Conservation (phyloP, 176 grass and related monocot species). For the Canna indica region DNA sequence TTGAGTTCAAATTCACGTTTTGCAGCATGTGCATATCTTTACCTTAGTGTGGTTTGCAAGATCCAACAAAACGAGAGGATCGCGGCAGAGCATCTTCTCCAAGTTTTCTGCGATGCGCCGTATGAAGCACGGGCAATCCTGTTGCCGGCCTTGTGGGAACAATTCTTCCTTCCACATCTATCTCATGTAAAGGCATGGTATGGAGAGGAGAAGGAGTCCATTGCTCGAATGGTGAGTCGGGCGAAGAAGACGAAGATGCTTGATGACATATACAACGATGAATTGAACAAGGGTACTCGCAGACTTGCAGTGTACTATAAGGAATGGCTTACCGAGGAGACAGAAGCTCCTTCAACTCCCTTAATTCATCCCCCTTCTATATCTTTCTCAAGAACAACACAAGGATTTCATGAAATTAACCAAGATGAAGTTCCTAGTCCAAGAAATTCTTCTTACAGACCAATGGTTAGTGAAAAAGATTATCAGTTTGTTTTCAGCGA, state of each 20-base stretch:
- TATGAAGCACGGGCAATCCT: slow-evolving; percentile 33
- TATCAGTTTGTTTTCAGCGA: slow-evolving; percentile 6
- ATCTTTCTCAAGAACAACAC: slow-evolving; percentile 15
- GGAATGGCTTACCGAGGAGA: slow-evolving; percentile 64
- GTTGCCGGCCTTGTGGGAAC: slow-evolving; percentile 51
- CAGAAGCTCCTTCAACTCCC: slow-evolving; percentile 24
- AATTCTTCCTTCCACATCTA: slow-evolving; percentile 41
- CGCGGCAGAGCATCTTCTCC: slow-evolving; percentile 46
- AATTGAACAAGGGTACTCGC: slow-evolving; percentile 41
- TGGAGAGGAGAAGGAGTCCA: slow-evolving; percentile 30
- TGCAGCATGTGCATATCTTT: slow-evolving; percentile 20
- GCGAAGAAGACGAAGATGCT: slow-evolving; percentile 29
- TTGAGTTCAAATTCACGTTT: slow-evolving; percentile 23
- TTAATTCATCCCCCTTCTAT: slow-evolving; percentile 29
- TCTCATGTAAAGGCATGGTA: slow-evolving; percentile 51
- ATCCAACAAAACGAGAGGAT: slow-evolving; percentile 1
- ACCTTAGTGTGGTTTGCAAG: slow-evolving; percentile 20
- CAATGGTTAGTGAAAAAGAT: neutral
- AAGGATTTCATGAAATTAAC: slow-evolving; percentile 11
- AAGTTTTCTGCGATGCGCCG: slow-evolving; percentile 53
- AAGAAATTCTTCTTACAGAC: neutral
- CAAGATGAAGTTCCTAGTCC: slow-evolving; percentile 24
- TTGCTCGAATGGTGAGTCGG: slow-evolving; percentile 3
- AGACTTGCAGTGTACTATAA: slow-evolving; percentile 67
- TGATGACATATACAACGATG: slow-evolving; percentile 29